Conservation (phyloP, 2,329 filamentous ascomycete species). For the Trichoderma polysporum region DNA sequence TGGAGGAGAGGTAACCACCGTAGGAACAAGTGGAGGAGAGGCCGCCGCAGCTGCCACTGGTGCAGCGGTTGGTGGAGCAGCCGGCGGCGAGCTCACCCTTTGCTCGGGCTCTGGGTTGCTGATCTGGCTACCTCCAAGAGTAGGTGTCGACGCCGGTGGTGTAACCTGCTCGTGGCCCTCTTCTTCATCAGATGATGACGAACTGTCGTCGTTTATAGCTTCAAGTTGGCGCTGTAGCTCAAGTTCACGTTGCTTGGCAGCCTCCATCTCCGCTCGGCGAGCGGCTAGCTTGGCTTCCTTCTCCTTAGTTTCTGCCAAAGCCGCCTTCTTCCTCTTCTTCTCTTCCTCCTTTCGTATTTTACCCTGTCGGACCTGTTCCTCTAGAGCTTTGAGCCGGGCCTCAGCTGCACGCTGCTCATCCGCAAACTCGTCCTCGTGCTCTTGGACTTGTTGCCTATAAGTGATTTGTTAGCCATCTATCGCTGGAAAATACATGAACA, state of each 20-base stretch:
- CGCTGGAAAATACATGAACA: not conserved
- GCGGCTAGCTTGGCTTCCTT: slow-evolving; percentile 82
- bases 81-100: slow-evolving; percentile 50
- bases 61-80: slow-evolving; percentile 46
- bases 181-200: slow-evolving; percentile 72
- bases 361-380: slow-evolving; percentile 89
- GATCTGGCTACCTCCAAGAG: slow-evolving; percentile 50
- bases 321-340: slow-evolving; percentile 87
- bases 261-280: slow-evolving; percentile 88
- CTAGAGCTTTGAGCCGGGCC: slow-evolving; percentile 80
- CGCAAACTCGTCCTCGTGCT: slow-evolving; percentile 77
- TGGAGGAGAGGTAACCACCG: slow-evolving; percentile 53
- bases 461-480: slow-evolving; percentile 29
- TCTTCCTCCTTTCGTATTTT: slow-evolving; percentile 97
- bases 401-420: slow-evolving; percentile 78
- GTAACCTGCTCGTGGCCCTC: slow-evolving; percentile 72
- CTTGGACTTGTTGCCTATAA: slow-evolving; percentile 66
- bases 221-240: slow-evolving; percentile 88
- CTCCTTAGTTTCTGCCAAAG: slow-evolving; percentile 80
- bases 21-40: slow-evolving; percentile 51
- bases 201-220: slow-evolving; percentile 68
- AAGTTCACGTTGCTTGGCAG: slow-evolving; percentile 82
- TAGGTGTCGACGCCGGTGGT: slow-evolving; percentile 60
- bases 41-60: slow-evolving; percentile 37
- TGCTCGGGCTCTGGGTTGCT: slow-evolving; percentile 56